A percentile compares a stretch with the other conserved stretches of the same genome.
These are phyloP conservation scores for Fraxinus greggii DNA, from an alignment of 305 asterid species.

Conservation along the genomic window DNA sequence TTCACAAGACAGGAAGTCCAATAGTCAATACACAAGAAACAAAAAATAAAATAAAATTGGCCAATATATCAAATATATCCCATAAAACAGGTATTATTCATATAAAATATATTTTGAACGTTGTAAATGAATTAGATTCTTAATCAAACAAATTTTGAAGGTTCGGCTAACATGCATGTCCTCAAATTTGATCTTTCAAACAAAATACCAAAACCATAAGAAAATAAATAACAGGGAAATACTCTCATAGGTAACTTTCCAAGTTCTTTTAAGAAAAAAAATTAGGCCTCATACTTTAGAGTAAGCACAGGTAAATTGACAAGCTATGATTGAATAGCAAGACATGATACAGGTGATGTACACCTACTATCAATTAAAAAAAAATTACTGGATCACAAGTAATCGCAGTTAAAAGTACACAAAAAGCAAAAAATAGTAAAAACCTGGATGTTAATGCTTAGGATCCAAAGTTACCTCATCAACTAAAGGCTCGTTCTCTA, in stretches of 20 bases:
- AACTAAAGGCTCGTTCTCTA: constrained; percentile 86
- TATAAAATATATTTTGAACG: background rate
- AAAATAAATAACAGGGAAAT: background rate
- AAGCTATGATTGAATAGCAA: constrained; percentile 10
- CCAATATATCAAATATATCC: constrained; percentile 1
- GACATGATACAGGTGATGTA: background rate
- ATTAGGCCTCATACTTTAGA: background rate
- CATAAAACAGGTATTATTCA: constrained; percentile 1
- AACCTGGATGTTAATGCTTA: constrained; percentile 2
- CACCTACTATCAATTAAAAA: background rate
- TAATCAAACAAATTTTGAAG: constrained; percentile 9
- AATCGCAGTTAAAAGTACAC: background rate
- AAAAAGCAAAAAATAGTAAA: background rate
- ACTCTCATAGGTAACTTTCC: constrained; percentile 8
- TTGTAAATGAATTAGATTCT: constrained; percentile 8
- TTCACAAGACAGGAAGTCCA: background rate
- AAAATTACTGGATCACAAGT: background rate
- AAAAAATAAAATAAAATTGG: background rate
- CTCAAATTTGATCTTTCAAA: constrained; percentile 1
- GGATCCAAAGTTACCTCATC: constrained; percentile 56
- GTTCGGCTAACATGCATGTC: background rate
- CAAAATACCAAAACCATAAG: constrained; percentile 14
- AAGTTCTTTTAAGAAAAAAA: background rate
- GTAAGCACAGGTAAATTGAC: constrained; percentile 9
- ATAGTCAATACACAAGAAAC: background rate